Evolutionary conservation across 2,329 filamentous ascomycete genomes (phyloP), one percentile per base, ranked within the genome.

Genomic region (Clarireedia homoeocarpa): DNA sequence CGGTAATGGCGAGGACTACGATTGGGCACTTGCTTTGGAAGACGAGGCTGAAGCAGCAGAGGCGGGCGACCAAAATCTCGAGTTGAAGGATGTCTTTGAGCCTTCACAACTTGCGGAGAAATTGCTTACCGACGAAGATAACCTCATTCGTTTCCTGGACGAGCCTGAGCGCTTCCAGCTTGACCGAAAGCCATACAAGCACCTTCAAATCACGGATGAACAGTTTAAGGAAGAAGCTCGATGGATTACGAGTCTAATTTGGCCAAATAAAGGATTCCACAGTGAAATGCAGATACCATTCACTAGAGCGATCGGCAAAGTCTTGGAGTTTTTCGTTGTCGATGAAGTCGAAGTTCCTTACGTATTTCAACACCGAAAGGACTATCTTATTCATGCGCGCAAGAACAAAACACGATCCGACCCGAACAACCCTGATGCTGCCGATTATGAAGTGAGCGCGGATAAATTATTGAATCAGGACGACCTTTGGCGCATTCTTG

Each of bases 21-120:
- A 91, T 64, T 99, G 95, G 85, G 94, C 92, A 7, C 75, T 99
- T 48, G 88, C 92, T 52, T 78, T 92, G 67, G 91, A 97, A 71
- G 88, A 94, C 47, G 86, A 91, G 50, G 87, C 91, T 62, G 89
- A 95, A 62, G 85, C 89, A 48, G 84, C 87, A 56, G 79, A 88
- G 62, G 81, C 85, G 58, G 88, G 89, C 59, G 89, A 95, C 62
- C 88, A 91, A 66, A 85, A 86, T 46, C 83, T 97, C 44, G 90
- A 96, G 71, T 81, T 99, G 60, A 96, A 97, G 74, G 92, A 99
- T 69, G 92, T 99, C 51, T 99, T 99, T 66, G 94, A 99, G 72
- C 94, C 94, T 0, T 95, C 91, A 2, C 91, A 99, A 70, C 81
- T 99, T 40, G 85, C 87, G 56, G 94, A 99, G 73, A 92, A 90